phyloP scores from a whole-genome alignment of 441 rosid genomes.

The Gossypium schwendimanii region DNA sequence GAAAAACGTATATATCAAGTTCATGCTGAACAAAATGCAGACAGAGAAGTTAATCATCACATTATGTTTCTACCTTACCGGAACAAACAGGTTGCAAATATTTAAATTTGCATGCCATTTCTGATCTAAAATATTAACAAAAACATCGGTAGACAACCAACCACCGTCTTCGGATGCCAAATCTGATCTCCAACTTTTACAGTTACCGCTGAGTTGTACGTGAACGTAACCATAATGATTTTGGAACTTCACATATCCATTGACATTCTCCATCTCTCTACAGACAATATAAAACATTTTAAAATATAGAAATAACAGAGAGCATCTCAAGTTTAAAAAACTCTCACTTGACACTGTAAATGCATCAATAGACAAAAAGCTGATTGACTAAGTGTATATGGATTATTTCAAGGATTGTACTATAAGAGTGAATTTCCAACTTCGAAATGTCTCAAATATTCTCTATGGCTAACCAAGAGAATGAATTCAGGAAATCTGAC shows the following conservation, averaged over 20 bases:
- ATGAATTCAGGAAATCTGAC: not conserved
- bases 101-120: slow-evolving; percentile 95
- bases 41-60: not conserved
- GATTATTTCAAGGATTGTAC: not conserved
- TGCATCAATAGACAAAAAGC: not conserved
- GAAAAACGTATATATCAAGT: slow-evolving; percentile 12
- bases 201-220: slow-evolving; percentile 84
- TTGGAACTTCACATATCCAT: slow-evolving; percentile 86
- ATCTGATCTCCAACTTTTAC: slow-evolving; percentile 86
- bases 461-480: not conserved
- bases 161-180: slow-evolving; percentile 79
- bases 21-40: slow-evolving; percentile 10
- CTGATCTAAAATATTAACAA: slow-evolving; percentile 80
- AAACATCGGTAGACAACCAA: slow-evolving; percentile 76
- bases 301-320: slow-evolving; percentile 21
- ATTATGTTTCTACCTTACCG: slow-evolving; percentile 59
- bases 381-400: not conserved
- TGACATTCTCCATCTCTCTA: slow-evolving; percentile 81
- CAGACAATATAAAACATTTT: slow-evolving; percentile 16
- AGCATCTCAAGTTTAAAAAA: not conserved
- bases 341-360: not conserved
- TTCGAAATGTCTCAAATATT: not conserved
- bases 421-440: not conserved
- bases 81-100: slow-evolving; percentile 72
- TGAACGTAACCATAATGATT: slow-evolving; percentile 75